Percentiles rank a stretch among this genome's conserved stretches.
Conservation (phyloP, 148 eudicot species). For the Camellia japonica region DNA sequence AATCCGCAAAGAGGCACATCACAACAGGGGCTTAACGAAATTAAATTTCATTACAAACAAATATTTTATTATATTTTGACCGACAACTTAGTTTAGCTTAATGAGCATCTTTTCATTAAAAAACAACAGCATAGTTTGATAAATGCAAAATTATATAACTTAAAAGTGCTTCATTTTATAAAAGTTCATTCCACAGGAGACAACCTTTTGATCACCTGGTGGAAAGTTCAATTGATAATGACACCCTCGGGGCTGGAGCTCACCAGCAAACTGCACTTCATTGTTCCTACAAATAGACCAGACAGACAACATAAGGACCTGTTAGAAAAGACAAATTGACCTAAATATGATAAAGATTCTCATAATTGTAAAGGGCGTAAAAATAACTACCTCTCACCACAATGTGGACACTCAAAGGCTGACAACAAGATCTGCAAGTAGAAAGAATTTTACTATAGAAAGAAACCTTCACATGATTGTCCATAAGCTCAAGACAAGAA, state of each 20-base stretch:
- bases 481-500: neutral
- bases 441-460: neutral
- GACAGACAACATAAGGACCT: constrained; percentile 6
- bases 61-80: neutral
- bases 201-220: constrained; percentile 74
- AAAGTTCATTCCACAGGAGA: neutral
- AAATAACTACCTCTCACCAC: constrained; percentile 78
- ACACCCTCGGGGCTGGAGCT: constrained; percentile 79
- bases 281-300: constrained; percentile 58
- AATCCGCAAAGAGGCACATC: neutral
- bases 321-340: neutral
- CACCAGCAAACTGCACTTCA: constrained; percentile 97
- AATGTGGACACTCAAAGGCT: constrained; percentile 95
- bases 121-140: neutral
- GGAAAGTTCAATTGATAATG: constrained; percentile 46
- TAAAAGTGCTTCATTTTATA: neutral
- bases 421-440: constrained; percentile 75
- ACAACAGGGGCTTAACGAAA: neutral
- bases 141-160: neutral
- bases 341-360: neutral
- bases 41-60: neutral
- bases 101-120: neutral
- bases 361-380: neutral
- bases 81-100: neutral
- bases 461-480: neutral